A percentile compares a stretch with the other conserved stretches of the same genome.
phyloP scores from a whole-genome alignment of 768 basidiomycete genomes.

The Hygrophoropsis aurantiaca region DNA sequence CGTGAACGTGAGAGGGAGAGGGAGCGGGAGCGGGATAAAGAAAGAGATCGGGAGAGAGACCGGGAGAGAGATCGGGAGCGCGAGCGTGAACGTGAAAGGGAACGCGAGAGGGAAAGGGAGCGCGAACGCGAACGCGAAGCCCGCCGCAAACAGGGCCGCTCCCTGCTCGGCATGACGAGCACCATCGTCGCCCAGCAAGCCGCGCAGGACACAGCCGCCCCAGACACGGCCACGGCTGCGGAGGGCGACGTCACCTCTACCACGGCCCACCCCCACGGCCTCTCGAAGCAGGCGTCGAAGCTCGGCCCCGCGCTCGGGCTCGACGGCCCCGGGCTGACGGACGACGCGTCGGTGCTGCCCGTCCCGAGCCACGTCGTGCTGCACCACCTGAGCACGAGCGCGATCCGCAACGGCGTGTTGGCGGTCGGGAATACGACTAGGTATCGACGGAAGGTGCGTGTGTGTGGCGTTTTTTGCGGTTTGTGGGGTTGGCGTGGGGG shows the following conservation, averaged over 20 bases:
- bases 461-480: constrained; percentile 15
- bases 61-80: constrained; percentile 34
- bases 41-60: constrained; percentile 15
- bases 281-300: no score
- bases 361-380: constrained; percentile 93
- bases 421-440: constrained; percentile 91
- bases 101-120: constrained; percentile 28
- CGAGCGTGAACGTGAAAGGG: constrained; percentile 28
- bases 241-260: constrained; percentile 31
- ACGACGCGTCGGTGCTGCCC: constrained; percentile 88
- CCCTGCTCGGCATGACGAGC: constrained; percentile 35
- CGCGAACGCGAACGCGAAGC: constrained; percentile 30
- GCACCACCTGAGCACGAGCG: constrained; percentile 93
- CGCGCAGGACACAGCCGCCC: constrained; percentile 24
- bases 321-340: constrained; percentile 52
- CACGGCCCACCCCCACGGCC: no score
- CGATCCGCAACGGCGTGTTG: constrained; percentile 89
- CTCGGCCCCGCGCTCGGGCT: no score
- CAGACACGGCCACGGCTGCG: constrained; percentile 18
- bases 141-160: constrained; percentile 30
- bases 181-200: no score
- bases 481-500: no score
- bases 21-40: constrained; percentile 19
- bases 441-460: constrained; percentile 91
- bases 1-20: constrained; percentile 31